Base-by-base conservation (phyloP, 2,329 filamentous ascomycete genomes). In the Ophiostoma sp. region DNA sequence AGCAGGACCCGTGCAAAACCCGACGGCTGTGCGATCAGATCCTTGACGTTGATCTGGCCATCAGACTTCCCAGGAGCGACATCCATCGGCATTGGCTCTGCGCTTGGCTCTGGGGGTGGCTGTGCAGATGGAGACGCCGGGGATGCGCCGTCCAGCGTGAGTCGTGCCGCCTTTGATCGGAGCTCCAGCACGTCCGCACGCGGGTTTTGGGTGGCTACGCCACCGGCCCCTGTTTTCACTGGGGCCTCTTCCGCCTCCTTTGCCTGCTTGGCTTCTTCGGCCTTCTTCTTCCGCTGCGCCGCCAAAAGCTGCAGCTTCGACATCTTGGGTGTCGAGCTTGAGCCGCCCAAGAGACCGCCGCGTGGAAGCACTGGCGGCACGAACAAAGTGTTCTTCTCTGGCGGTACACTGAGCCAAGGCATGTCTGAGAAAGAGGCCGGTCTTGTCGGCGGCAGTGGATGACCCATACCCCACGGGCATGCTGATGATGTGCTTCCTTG, bases 261-360 rank as follows among this genome's bases (percentile, higher is more conserved):
- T 1, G 75, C 71, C 66, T 78, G 71, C 57, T 73, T 81, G 75
- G 86, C 88, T 54, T 90, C 88, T 39, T 88, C 89, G 17, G 88
- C 89, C 79, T 93, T 96, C 80, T 92, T 94, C 78, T 93, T 94
- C 36, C 93, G 86, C 69, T 92, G 90, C 44, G 93, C 93, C 68
- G 94, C 94, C 60, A 99, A 82, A 67, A 93, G 93, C 75, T 96
- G 94, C 65, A 99, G 83, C 76, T 99, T 99, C 5, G 94, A 96
- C 79, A 91, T 85, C 76, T 94, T 95, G 3, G 87, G 84, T n/a
- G 81, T 76, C 15, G 81, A 80, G 67, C 87, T 85, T 1, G 87
- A 85, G 44, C 95, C 96, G 39, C 95, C 96, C 2, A 97, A 80
- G 0, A 99, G 83, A 1, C 93, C 90, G 23, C 89, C 86, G 67